A percentile compares a stretch with the other conserved stretches of the same genome.
Evolutionary conservation across 768 basidiomycete genomes (phyloP).

Genomic region (Rhizopogon rudus): DNA sequence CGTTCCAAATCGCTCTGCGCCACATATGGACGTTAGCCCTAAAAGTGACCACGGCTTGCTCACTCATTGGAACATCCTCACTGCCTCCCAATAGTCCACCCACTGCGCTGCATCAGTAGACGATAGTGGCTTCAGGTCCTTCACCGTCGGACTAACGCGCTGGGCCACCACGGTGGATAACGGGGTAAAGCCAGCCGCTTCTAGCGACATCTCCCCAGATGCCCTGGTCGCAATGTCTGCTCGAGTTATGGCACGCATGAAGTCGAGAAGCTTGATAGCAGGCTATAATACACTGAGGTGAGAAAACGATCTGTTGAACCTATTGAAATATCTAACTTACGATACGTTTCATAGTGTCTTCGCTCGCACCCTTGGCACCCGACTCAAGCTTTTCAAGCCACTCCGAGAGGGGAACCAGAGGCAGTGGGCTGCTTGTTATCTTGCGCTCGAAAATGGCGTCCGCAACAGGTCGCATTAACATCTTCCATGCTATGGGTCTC

Average conservation of each 20-base stretch:
- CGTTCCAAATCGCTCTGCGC: no score
- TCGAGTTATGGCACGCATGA: conserved; percentile 15
- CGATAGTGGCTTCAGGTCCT: conserved; percentile 14
- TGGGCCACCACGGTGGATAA: conserved; percentile 24
- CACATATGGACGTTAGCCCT: no score
- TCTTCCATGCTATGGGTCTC: conserved; percentile 13
- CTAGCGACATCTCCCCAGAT: not conserved
- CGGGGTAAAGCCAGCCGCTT: conserved; percentile 1
- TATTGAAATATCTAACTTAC: conserved; percentile 15
- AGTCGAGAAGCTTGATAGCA: conserved; percentile 25
- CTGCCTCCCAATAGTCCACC: conserved; percentile 31
- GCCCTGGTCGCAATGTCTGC: conserved; percentile 7
- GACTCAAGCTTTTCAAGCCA: conserved; percentile 22
- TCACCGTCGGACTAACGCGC: conserved; percentile 26
- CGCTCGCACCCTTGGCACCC: conserved; percentile 1
- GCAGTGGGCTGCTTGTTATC: conserved; percentile 11
- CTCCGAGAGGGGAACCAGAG: conserved; percentile 21
- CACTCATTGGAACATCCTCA: conserved; percentile 7
- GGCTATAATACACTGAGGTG: conserved; percentile 20
- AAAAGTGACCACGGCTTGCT: no score
- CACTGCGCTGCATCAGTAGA: conserved; percentile 20
- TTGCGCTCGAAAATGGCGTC: conserved; percentile 1
- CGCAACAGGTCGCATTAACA: conserved; percentile 13
- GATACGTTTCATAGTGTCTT: conserved; percentile 17
- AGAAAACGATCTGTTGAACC: conserved; percentile 17